These are phyloP conservation scores for Psilocybe mexicana DNA, from an alignment of 1,284 basidiomycete genomes.

Conservation along the genomic window DNA sequence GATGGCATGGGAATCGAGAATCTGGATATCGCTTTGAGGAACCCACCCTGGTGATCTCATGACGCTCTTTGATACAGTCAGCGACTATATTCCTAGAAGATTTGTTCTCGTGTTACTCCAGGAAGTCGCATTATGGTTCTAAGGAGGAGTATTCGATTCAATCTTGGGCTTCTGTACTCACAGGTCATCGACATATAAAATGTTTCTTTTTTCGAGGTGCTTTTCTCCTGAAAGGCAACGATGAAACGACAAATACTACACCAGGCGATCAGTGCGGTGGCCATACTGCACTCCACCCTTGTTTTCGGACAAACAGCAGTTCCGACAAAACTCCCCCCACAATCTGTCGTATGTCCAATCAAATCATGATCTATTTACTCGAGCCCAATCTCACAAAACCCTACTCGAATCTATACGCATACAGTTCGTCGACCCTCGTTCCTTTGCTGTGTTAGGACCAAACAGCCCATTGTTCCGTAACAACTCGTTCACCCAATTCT, in stretches of 20 bases:
- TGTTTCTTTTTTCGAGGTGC: neutral
- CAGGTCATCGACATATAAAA: neutral
- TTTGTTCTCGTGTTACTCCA: neutral
- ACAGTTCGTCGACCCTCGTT: constrained; percentile 43
- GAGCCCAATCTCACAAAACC: neutral
- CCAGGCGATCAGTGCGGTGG: neutral
- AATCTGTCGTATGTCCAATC: constrained; percentile 33
- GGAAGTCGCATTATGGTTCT: neutral
- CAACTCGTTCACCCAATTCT: constrained; percentile 36
- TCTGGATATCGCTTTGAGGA: neutral
- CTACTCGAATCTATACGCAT: neutral
- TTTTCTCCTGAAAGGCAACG: neutral
- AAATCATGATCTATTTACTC: constrained; percentile 4
- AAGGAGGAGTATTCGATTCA: neutral
- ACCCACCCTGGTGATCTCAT: neutral
- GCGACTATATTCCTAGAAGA: neutral
- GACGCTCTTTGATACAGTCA: neutral
- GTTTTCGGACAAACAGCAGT: constrained; percentile 4
- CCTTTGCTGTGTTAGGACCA: constrained; percentile 44
- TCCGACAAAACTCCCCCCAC: constrained; percentile 28
- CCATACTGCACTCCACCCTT: neutral
- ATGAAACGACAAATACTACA: neutral
- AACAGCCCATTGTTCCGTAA: constrained; percentile 38
- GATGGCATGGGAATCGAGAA: neutral
- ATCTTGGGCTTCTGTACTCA: neutral